Conservation (phyloP, 73 alveolate genomes). For the Paramecium octaurelia region DNA sequence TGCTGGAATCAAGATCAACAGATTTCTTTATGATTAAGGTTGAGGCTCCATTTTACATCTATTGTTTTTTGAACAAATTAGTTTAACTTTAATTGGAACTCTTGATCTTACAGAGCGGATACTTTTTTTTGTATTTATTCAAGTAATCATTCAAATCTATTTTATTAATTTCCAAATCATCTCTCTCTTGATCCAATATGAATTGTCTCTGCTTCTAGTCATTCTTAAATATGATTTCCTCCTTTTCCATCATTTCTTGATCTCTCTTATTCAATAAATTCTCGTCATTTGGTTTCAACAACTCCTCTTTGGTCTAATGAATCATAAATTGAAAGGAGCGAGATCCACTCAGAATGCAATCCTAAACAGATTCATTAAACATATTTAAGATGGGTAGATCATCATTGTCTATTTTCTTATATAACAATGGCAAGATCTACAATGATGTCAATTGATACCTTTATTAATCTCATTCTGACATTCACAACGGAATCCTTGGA, state of each 20-base stretch:
- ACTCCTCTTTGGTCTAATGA: background rate
- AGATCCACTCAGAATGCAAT: background rate
- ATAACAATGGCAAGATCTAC: background rate
- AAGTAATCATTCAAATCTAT: constrained; percentile 8
- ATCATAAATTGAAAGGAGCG: background rate
- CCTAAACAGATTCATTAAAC: background rate
- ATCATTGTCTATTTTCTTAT: background rate
- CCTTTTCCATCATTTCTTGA: background rate
- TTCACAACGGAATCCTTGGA: background rate
- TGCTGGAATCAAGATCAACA: background rate
- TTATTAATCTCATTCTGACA: background rate
- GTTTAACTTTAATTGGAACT: background rate
- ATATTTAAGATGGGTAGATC: background rate
- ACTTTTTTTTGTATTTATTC: background rate
- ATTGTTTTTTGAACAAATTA: background rate
- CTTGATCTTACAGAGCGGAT: background rate
- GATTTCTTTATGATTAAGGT: background rate
- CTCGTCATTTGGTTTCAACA: background rate
- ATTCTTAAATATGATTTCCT: background rate
- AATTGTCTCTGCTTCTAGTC: background rate
- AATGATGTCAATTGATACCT: background rate
- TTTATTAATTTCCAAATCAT: background rate
- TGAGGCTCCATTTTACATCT: background rate
- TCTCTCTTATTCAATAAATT: background rate
- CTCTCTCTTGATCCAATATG: background rate